Conservation (phyloP, 164 flowering plant genomes). For the Nymphaea thermarum region DNA sequence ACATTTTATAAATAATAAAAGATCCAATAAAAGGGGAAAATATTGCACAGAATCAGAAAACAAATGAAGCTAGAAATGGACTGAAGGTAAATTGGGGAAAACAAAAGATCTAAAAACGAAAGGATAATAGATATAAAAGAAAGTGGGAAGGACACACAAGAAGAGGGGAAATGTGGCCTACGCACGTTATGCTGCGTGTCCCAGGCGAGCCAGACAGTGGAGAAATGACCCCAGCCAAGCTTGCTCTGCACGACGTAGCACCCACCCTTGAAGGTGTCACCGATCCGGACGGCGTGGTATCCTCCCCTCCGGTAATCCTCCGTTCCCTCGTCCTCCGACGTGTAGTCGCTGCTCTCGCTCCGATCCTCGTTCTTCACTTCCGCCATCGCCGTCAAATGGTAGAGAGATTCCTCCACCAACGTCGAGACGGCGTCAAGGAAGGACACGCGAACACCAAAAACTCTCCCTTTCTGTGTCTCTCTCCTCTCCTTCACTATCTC, state of each 20-base stretch:
- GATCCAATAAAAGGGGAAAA: not conserved
- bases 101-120: not conserved
- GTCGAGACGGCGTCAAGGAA: too few relatives aligned
- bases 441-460: too few relatives aligned
- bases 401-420: too few relatives aligned
- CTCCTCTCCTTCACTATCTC: too few relatives aligned
- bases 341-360: slow-evolving; percentile 33
- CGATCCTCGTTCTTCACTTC: slow-evolving; percentile 14
- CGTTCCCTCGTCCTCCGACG: slow-evolving; percentile 68
- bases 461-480: too few relatives aligned
- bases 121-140: slow-evolving; percentile 1
- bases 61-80: not conserved
- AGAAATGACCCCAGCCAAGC: slow-evolving; percentile 83
- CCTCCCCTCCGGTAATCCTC: slow-evolving; percentile 62
- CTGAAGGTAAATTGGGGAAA: not conserved
- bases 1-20: too few relatives aligned
- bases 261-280: slow-evolving; percentile 44
- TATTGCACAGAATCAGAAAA: not conserved
- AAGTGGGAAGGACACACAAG: not conserved
- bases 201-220: slow-evolving; percentile 78
- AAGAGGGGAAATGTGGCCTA: not conserved
- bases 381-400: slow-evolving; percentile 6
- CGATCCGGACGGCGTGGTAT: slow-evolving; percentile 61
- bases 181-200: slow-evolving; percentile 36
- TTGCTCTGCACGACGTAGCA: slow-evolving; percentile 55